Evolutionary conservation across 1,284 basidiomycete species (phyloP).

Genomic region (Ceratobasidium sp.): DNA sequence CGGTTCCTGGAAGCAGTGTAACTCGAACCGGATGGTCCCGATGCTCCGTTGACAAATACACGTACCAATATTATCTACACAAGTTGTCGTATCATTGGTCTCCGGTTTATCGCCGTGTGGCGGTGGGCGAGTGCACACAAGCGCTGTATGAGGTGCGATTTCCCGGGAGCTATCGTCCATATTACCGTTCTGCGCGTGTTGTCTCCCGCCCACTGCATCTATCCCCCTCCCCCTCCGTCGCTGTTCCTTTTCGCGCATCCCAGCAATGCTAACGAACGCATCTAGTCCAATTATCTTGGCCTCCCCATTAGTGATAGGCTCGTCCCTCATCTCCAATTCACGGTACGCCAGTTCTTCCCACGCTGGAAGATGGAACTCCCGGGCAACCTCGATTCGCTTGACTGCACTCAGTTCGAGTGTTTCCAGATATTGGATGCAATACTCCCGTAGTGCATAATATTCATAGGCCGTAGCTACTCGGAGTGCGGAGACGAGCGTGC

Average conservation of each 20-base stretch:
- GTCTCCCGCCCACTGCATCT: too few species aligned
- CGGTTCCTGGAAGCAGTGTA: too few species aligned
- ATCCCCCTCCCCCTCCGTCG: constrained; percentile 1
- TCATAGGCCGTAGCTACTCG: constrained; percentile 51
- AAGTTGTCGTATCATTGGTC: too few species aligned
- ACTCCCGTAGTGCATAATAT: constrained; percentile 54
- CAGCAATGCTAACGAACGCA: constrained; percentile 21
- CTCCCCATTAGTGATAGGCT: constrained; percentile 37
- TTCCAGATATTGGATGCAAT: constrained; percentile 55
- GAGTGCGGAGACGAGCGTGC: constrained; percentile 44
- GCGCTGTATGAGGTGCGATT: too few species aligned
- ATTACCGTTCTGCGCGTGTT: too few species aligned
- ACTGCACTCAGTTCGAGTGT: background rate
- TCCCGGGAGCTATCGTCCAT: too few species aligned
- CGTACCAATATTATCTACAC: too few species aligned
- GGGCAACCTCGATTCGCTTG: constrained; percentile 25
- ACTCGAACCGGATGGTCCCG: too few species aligned
- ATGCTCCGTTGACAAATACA: too few species aligned
- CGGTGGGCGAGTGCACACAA: too few species aligned
- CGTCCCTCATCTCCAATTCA: constrained; percentile 22
- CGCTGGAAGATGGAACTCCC: constrained; percentile 20
- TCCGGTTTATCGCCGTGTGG: too few species aligned
- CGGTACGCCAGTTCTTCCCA: constrained; percentile 39
- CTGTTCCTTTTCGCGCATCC: constrained; percentile 24
- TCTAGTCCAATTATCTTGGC: constrained; percentile 30